Base-by-base conservation (phyloP, 306 rosid genomes). In the Morella rubra region DNA sequence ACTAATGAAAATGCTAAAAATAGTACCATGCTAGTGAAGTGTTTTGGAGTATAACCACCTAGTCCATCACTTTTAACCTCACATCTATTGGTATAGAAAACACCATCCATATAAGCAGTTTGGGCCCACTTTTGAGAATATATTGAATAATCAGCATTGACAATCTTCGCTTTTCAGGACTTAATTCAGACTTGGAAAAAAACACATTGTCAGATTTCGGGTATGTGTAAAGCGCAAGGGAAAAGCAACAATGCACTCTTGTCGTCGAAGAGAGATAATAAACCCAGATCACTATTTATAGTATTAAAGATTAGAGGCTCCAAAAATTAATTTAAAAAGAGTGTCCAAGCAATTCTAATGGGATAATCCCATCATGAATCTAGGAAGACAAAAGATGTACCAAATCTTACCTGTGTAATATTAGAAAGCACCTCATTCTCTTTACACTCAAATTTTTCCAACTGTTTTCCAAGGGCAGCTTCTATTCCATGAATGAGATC, bases 401-500 rank as follows among this genome's bases (percentile, higher is more conserved):
- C 10, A 64, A 37, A 76, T 5, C 84, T 45, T 80, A 92, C 97
- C 92, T 85, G 87, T 62, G 82, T 87, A 71, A 86, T 81, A 79
- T 80, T 77, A 55, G 89, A 76, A 47, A 92, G 92, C 72, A 79
- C 97, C 81, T 92, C 96, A 16, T 71, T 81, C 81, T 92, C 97
- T 78, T 92, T 89, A 88, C 84, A 89, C 54, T 92, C 92, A 71
- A 88, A 81, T 76, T 72, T 68, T 72, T 89, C 97, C 82, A 92
- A 80, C 73, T 89, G 76, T 79, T 80, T 86, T 86, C 80, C 96
- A 61, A 90, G 64, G 74, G 76, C 88, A 53, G 84, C 86, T 80
- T 95, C 97, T 72, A 92, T 89, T 85, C 83, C 89, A 56, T 71
- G 90, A 82, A 90, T 51, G 61, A 95, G 99, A 41, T 81, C 79